Percentiles rank a stretch among this genome's conserved stretches.
phyloP scores from a whole-genome alignment of 2,329 filamentous ascomycete species.

The Paracoccidioides brasiliensis region DNA sequence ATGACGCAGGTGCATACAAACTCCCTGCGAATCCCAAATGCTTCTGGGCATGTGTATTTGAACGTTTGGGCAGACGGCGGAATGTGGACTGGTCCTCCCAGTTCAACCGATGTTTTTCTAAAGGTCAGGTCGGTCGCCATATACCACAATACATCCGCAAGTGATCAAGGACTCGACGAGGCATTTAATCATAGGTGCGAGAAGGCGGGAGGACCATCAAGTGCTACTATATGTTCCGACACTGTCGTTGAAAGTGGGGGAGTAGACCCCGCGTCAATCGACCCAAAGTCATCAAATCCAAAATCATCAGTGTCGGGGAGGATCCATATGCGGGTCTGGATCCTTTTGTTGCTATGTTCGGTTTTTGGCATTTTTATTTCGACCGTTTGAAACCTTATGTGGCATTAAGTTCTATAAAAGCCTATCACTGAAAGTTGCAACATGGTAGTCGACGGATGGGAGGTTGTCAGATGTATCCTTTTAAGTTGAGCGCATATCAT shows the following conservation, averaged over 20 bases:
- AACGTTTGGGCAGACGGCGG: slow-evolving; percentile 21
- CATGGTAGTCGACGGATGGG: background rate
- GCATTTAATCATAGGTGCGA: slow-evolving; percentile 11
- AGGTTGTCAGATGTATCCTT: background rate
- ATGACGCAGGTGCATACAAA: slow-evolving; percentile 13
- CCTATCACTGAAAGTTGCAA: background rate
- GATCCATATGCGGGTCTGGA: slow-evolving; percentile 8
- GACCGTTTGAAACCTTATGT: background rate
- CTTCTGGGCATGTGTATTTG: slow-evolving; percentile 15
- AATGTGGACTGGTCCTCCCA: slow-evolving; percentile 17
- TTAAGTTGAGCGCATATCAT: background rate
- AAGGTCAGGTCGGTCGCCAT: slow-evolving; percentile 14
- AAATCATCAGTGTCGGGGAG: slow-evolving; percentile 5
- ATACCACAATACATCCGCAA: slow-evolving; percentile 17
- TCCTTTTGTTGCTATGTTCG: slow-evolving; percentile 8
- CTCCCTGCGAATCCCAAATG: slow-evolving; percentile 10
- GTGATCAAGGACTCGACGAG: slow-evolving; percentile 9
- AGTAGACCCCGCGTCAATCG: slow-evolving; percentile 5
- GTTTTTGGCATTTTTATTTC: slow-evolving; percentile 5
- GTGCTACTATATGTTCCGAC: slow-evolving; percentile 13
- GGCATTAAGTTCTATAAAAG: background rate
- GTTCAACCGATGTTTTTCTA: slow-evolving; percentile 16
- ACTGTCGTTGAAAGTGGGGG: slow-evolving; percentile 7
- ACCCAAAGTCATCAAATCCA: no score
- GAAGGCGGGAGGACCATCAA: slow-evolving; percentile 14